Conservation (phyloP, 1,284 basidiomycete genomes). For the Erythrobasidium hasegawianum region DNA sequence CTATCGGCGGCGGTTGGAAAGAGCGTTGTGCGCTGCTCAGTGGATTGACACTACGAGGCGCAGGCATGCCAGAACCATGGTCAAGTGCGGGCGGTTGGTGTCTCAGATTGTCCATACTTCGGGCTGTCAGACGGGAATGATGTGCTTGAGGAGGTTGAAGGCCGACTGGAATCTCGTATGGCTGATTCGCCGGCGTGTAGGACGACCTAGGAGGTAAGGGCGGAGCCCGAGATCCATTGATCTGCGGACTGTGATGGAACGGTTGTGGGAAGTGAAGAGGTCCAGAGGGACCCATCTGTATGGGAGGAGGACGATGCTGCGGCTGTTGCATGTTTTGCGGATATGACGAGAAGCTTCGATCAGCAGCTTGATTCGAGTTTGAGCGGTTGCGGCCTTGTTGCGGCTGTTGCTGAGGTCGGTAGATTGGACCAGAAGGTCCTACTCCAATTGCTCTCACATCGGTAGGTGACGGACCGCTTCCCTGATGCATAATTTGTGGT, state of each 20-base stretch:
- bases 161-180: too few species aligned
- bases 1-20: constrained; percentile 9
- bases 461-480: background rate
- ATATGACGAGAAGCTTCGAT: background rate
- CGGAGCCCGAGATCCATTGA: constrained; percentile 5
- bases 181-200: background rate
- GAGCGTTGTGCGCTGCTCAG: background rate
- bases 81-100: background rate
- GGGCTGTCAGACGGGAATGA: background rate
- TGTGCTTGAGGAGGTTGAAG: too few species aligned
- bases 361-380: background rate
- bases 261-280: constrained; percentile 9
- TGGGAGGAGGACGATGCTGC: background rate
- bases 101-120: constrained; percentile 23
- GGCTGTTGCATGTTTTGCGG: background rate
- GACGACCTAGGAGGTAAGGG: background rate
- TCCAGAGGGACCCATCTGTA: constrained; percentile 4
- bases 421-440: constrained; percentile 13
- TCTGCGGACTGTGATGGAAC: background rate
- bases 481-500: background rate
- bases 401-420: background rate
- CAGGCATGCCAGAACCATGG: background rate
- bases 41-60: background rate
- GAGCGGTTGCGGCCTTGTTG: background rate
- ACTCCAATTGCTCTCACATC: constrained; percentile 5